Evolutionary conservation across 805 yeast species (phyloP).

Genomic region (Ogataea nonfermentans): DNA sequence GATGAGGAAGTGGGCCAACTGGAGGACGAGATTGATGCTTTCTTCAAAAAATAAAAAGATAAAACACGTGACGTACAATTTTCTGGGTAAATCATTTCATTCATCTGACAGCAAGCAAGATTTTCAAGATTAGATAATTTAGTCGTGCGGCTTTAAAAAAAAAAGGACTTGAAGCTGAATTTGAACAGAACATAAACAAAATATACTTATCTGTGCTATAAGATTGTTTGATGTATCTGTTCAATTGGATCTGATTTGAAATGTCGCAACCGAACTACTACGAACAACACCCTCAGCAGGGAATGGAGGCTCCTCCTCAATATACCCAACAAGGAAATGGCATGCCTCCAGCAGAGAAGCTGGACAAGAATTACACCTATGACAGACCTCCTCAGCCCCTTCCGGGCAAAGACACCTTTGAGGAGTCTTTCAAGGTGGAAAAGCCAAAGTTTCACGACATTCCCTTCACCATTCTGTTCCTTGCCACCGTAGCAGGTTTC

Average conservation of each 20-base stretch:
- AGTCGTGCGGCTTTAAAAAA: conserved; percentile 4
- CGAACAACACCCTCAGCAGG: conserved; percentile 15
- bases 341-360: conserved; percentile 14
- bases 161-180: not conserved
- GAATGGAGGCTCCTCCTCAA: conserved; percentile 10
- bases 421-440: conserved; percentile 64
- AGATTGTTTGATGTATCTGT: not conserved
- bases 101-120: too few species aligned
- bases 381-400: conserved; percentile 32
- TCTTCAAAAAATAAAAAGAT: conserved; percentile 7
- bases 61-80: too few species aligned
- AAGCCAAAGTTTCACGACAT: conserved; percentile 67
- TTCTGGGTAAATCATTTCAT: too few species aligned
- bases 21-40: conserved; percentile 13
- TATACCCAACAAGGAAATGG: conserved; percentile 15
- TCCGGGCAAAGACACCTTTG: conserved; percentile 44
- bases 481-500: conserved; percentile 55
- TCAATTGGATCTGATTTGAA: not conserved
- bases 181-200: conserved; percentile 1
- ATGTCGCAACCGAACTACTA: conserved; percentile 12
- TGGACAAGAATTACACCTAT: conserved; percentile 17
- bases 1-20: conserved; percentile 14
- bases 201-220: not conserved
- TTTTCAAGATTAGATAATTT: not conserved
- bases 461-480: conserved; percentile 57